Evolutionary conservation across 768 basidiomycete genomes (phyloP).

Genomic region (Neoboletus subvelutipes): DNA sequence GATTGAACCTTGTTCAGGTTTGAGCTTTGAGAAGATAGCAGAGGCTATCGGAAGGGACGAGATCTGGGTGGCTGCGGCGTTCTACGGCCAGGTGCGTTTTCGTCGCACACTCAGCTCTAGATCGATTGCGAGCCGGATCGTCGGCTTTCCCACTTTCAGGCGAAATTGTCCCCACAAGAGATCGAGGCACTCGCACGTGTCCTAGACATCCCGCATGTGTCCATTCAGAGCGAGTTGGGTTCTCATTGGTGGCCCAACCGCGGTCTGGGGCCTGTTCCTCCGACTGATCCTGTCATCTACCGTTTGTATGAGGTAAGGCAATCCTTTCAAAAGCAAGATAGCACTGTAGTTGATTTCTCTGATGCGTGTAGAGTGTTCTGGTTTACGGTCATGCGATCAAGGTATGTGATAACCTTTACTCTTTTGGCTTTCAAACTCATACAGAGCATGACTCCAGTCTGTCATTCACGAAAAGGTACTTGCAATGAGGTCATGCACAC

Average conservation of each 20-base stretch:
- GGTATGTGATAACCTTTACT: conserved; percentile 35
- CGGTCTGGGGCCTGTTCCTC: conserved; percentile 63
- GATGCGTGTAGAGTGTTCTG: conserved; percentile 50
- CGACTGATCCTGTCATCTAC: conserved; percentile 78
- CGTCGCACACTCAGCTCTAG: background rate
- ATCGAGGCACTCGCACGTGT: conserved; percentile 49
- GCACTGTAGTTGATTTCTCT: background rate
- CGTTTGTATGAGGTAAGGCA: conserved; percentile 69
- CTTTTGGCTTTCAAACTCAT: background rate
- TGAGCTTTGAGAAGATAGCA: conserved; percentile 70
- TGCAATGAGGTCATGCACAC: background rate
- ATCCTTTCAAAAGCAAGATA: background rate
- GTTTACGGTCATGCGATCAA: conserved; percentile 83
- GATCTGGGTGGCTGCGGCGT: conserved; percentile 78
- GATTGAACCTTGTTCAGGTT: conserved; percentile 37
- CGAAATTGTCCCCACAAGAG: conserved; percentile 65
- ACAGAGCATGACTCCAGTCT: conserved; percentile 39
- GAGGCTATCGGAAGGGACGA: conserved; percentile 69
- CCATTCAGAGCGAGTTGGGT: conserved; percentile 49
- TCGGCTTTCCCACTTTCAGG: conserved; percentile 39
- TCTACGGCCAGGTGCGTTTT: conserved; percentile 69
- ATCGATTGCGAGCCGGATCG: background rate
- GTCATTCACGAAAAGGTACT: conserved; percentile 74
- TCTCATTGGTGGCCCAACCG: conserved; percentile 76
- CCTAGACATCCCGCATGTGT: conserved; percentile 46